A percentile compares a stretch with the other conserved stretches of the same genome.
phyloP scores from a whole-genome alignment of 352 stramenopile genomes.

The Globisporangium heterothallicum region DNA sequence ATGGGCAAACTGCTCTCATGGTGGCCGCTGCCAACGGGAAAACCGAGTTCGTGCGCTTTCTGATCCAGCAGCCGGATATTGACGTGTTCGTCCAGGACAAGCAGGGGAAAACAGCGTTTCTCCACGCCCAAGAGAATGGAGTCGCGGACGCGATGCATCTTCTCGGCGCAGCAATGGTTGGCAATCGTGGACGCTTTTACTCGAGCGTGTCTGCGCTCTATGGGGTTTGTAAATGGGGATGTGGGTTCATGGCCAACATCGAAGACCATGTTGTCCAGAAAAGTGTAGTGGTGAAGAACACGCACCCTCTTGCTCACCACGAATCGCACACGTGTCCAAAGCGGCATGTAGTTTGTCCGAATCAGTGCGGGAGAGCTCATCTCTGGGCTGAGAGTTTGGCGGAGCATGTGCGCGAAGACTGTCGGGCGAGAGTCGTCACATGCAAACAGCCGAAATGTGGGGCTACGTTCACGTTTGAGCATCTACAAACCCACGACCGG shows the following conservation, averaged over 20 bases:
- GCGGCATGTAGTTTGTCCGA: slow-evolving; percentile 40
- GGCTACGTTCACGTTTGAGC: slow-evolving; percentile 13
- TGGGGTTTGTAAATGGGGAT: slow-evolving; percentile 61
- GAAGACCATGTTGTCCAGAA: slow-evolving; percentile 23
- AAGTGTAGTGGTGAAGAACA: slow-evolving; percentile 22
- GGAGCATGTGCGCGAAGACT: slow-evolving; percentile 29
- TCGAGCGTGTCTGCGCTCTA: slow-evolving; percentile 33
- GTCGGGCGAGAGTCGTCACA: slow-evolving; percentile 28
- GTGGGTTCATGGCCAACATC: slow-evolving; percentile 39
- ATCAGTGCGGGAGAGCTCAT: slow-evolving; percentile 16
- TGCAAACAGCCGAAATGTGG: slow-evolving; percentile 54
- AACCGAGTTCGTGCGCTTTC: slow-evolving; percentile 39
- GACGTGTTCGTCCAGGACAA: slow-evolving; percentile 34
- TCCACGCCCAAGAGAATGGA: slow-evolving; percentile 25
- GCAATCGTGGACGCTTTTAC: slow-evolving; percentile 30
- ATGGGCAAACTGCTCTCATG: slow-evolving; percentile 56
- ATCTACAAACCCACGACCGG: slow-evolving; percentile 23
- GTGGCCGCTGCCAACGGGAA: slow-evolving; percentile 45
- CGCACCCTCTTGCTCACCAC: slow-evolving; percentile 37
- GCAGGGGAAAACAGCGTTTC: slow-evolving; percentile 33
- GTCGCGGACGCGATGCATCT: slow-evolving; percentile 29
- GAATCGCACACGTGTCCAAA: slow-evolving; percentile 44
- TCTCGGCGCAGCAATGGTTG: slow-evolving; percentile 41
- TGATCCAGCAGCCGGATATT: slow-evolving; percentile 31
- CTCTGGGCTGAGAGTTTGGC: slow-evolving; percentile 50